A percentile compares a stretch with the other conserved stretches of the same genome.
Conservation (phyloP, 441 rosid species). For the Melastoma candidum region DNA sequence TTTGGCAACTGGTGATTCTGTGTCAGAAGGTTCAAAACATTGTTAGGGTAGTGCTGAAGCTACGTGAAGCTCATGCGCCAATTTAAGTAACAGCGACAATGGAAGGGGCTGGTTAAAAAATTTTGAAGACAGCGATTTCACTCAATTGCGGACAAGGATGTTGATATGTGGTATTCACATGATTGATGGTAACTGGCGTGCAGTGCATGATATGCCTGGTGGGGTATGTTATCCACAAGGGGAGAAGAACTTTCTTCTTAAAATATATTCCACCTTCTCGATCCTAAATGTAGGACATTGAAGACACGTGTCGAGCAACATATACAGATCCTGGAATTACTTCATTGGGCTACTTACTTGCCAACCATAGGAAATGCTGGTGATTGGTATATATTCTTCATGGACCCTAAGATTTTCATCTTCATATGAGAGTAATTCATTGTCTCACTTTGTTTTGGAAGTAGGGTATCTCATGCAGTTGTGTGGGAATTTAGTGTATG, state of each 20-base stretch:
- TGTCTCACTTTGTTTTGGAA: slow-evolving; percentile 24
- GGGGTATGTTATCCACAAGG: slow-evolving; percentile 19
- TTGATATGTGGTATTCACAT: slow-evolving; percentile 3
- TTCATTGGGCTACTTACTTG: slow-evolving; percentile 14
- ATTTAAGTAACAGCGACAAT: too few species aligned
- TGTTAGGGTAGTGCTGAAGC: too few species aligned
- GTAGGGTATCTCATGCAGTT: slow-evolving; percentile 33
- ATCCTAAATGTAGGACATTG: slow-evolving; percentile 6
- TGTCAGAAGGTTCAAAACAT: too few species aligned
- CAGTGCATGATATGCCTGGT: slow-evolving; percentile 17
- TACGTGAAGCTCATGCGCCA: too few species aligned
- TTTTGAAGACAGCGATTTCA: too few species aligned
- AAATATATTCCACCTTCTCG: slow-evolving; percentile 15
- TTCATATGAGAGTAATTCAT: slow-evolving; percentile 14
- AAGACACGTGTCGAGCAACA: slow-evolving; percentile 12
- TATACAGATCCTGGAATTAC: slow-evolving; percentile 17
- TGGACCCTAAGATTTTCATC: slow-evolving; percentile 11
- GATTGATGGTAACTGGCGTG: slow-evolving; percentile 10
- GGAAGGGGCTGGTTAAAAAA: too few species aligned
- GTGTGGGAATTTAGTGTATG: slow-evolving; percentile 32
- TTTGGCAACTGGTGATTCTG: too few species aligned
- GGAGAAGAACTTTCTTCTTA: slow-evolving; percentile 21
- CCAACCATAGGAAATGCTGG: slow-evolving; percentile 30
- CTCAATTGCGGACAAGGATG: too few species aligned
- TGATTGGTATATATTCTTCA: slow-evolving; percentile 31